These are phyloP conservation scores for Erysimum cheiranthoides DNA, from an alignment of 345 rosid species.

Conservation along the genomic window DNA sequence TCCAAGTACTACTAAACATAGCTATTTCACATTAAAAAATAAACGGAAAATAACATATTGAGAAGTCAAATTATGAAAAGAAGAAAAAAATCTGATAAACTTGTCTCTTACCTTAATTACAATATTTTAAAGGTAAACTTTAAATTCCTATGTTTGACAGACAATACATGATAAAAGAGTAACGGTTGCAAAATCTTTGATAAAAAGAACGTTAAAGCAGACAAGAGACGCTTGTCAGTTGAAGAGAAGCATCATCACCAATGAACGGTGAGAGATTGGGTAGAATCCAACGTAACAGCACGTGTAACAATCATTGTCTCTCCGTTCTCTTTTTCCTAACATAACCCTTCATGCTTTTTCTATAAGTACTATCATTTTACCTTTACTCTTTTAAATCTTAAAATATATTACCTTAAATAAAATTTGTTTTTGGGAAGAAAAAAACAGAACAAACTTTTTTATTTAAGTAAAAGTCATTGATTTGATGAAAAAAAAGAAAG, in stretches of 20 bases:
- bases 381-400: slow-evolving; percentile 1
- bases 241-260: background rate
- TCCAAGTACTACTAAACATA: background rate
- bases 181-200: slow-evolving; percentile 1
- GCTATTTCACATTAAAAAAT: background rate
- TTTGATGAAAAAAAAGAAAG: too few species aligned
- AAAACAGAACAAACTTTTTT: background rate
- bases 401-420: background rate
- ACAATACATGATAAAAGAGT: background rate
- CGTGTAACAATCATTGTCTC: background rate
- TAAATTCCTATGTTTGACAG: background rate
- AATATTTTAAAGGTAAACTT: background rate
- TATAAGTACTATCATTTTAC: background rate
- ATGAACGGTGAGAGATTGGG: background rate
- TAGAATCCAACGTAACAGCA: slow-evolving; percentile 2
- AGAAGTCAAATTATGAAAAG: background rate
- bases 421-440: background rate
- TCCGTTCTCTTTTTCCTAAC: background rate
- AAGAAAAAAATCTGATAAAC: background rate
- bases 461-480: background rate
- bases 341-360: background rate
- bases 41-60: background rate
- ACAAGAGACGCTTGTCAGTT: background rate
- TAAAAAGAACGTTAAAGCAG: background rate
- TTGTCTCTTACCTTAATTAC: background rate